Conservation (phyloP, 2,329 filamentous ascomycete genomes). For the Trichoderma hamatum region DNA sequence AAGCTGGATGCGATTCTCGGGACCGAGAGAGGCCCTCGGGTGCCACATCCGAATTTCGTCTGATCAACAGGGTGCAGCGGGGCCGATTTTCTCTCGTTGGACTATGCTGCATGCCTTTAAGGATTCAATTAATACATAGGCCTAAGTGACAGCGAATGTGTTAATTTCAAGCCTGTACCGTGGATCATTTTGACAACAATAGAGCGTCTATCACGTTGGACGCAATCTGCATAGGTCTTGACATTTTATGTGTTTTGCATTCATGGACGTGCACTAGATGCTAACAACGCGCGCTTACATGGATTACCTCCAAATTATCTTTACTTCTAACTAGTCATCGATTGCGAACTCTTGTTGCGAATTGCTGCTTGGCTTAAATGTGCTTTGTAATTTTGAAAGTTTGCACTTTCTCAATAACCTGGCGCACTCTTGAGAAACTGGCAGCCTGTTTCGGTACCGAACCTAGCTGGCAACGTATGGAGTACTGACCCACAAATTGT, state of each 20-base stretch:
- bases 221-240: not conserved
- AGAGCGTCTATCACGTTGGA: not conserved
- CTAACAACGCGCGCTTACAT: not conserved
- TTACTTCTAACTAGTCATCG: no score
- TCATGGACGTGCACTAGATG: not conserved
- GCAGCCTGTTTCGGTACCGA: not conserved
- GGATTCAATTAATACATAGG: not conserved
- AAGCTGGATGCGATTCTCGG: not conserved
- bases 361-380: not conserved
- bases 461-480: not conserved
- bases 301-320: not conserved
- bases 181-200: not conserved
- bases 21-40: slow-evolving; percentile 14
- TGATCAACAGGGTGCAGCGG: not conserved
- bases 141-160: not conserved
- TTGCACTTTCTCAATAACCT: not conserved
- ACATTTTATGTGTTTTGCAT: not conserved
- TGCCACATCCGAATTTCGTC: not conserved
- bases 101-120: not conserved
- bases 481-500: not conserved
- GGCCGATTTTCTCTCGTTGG: not conserved
- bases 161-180: not conserved
- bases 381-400: not conserved
- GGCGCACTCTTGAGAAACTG: not conserved
- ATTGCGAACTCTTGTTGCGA: not conserved